Base-by-base conservation (phyloP, 805 yeast genomes). In the Metschnikowia borealis region DNA sequence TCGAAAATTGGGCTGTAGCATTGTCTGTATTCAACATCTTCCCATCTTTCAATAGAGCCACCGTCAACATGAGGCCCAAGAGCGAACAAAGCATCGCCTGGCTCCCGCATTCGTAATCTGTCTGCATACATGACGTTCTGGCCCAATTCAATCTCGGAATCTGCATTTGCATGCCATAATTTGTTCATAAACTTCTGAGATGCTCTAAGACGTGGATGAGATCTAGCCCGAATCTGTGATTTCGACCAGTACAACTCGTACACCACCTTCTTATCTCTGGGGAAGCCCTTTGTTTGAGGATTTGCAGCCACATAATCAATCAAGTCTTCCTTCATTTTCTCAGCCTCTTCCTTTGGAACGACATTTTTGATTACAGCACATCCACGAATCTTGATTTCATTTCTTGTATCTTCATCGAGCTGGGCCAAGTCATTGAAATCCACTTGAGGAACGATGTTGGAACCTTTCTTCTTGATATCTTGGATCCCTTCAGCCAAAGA, bases 21-120 rank as follows among this genome's bases (percentile, higher is more conserved):
- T 10, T 58, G 54, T n/a, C 72, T 53, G 56, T 73, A 75, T 21
- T 59, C 64, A 13, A 48, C 54, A 56, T 75, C 78, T 54, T 74
- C 78, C 79, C 79, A 75, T 44, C 79, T 56, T 54, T 74, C 79
- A 35, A 74, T 58, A 1, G 75, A 65, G 13, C 75, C 71, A n/a
- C 72, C 63, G 52, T 75, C 79, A n/a, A 65, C 58, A 47, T 75
- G 79, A 20, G 72, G 66, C 31, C 69, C 71, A 38, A 74, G 62
- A 4, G 72, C 26, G 31, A 51, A 49, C 29, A 61, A 55, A 18
- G 51, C 54, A 31, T 62, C 66, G 6, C 78, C 78, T 0, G 78
- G 75, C 10, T 60, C 58, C 40, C 78, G 61, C 39, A 74, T 68
- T 46, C 78, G 60, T 34, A 73, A 58, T 18, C 77, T 58, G 56